A percentile compares a stretch with the other conserved stretches of the same genome.
These are phyloP conservation scores for Barbatosphaeria neglecta DNA, from an alignment of 495 filamentous ascomycete genomes.

Conservation along the genomic window DNA sequence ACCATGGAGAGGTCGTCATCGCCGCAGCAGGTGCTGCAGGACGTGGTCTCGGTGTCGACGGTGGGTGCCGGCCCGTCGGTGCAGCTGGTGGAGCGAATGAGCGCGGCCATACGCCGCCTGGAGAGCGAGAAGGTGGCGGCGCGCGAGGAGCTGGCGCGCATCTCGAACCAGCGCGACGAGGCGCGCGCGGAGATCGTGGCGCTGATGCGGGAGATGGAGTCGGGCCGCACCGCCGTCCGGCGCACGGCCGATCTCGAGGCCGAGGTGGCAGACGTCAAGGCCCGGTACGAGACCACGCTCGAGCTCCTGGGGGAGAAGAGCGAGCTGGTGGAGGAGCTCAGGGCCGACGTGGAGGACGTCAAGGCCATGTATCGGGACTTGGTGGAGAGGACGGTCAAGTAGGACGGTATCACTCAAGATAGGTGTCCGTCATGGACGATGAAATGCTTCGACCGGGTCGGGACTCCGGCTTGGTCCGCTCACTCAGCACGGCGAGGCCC, in stretches of 20 bases:
- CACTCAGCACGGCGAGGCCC: too few species aligned
- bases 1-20: constrained; percentile 46
- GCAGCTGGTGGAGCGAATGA: constrained; percentile 95
- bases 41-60: constrained; percentile 82
- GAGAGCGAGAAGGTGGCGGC: constrained; percentile 81
- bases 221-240: constrained; percentile 46
- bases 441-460: too few species aligned
- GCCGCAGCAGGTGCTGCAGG: constrained; percentile 65
- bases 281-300: constrained; percentile 76
- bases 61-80: constrained; percentile 84
- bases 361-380: constrained; percentile 93
- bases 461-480: too few species aligned
- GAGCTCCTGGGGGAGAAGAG: constrained; percentile 97
- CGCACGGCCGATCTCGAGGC: constrained; percentile 53
- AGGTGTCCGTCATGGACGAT: too few species aligned
- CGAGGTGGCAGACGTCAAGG: constrained; percentile 50
- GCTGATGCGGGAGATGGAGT: constrained; percentile 76
- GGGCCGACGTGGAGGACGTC: constrained; percentile 78
- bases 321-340: constrained; percentile 82
- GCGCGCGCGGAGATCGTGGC: constrained; percentile 80
- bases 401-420: too few species aligned
- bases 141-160: constrained; percentile 71
- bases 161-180: constrained; percentile 77
- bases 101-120: constrained; percentile 75
- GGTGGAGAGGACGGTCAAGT: constrained; percentile 66